Evolutionary conservation across 2,329 filamentous ascomycete genomes (phyloP).

Genomic region (Lecanicillium sp.): DNA sequence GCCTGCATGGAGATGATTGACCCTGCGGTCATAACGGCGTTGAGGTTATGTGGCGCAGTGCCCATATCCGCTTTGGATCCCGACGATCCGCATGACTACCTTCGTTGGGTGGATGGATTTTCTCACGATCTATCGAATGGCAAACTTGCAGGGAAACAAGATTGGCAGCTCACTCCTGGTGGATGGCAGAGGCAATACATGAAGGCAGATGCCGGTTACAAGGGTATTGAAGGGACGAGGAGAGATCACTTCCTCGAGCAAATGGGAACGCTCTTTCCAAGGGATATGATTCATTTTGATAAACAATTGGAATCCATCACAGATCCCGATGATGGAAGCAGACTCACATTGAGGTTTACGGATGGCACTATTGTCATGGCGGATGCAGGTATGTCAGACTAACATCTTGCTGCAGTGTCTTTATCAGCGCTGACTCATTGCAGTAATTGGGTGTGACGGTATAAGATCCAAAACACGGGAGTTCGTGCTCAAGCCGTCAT

Average conservation of each 20-base stretch:
- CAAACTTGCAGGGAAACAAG: constrained; percentile 27
- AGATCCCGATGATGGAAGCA: constrained; percentile 14
- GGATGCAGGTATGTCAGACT: constrained; percentile 16
- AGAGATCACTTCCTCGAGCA: too few species aligned
- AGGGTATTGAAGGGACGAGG: constrained; percentile 30
- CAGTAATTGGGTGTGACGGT: constrained; percentile 53
- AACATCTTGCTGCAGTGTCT: background rate
- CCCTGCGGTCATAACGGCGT: constrained; percentile 27
- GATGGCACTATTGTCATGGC: constrained; percentile 30
- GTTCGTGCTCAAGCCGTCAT: constrained; percentile 36
- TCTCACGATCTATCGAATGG: too few species aligned
- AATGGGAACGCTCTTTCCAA: constrained; percentile 28
- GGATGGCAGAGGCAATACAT: constrained; percentile 12
- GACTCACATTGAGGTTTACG: constrained; percentile 23
- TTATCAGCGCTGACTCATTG: background rate
- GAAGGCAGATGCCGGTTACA: constrained; percentile 13
- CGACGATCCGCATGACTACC: too few species aligned
- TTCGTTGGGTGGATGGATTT: too few species aligned
- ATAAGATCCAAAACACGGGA: constrained; percentile 51
- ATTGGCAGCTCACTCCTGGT: constrained; percentile 15
- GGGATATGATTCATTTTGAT: constrained; percentile 20
- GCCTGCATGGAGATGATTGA: constrained; percentile 27
- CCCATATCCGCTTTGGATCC: too few species aligned
- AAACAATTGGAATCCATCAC: constrained; percentile 24
- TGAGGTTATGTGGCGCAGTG: constrained; percentile 30